phyloP scores from a whole-genome alignment of 2,329 filamentous ascomycete genomes.

The Clonostachys rosea region DNA sequence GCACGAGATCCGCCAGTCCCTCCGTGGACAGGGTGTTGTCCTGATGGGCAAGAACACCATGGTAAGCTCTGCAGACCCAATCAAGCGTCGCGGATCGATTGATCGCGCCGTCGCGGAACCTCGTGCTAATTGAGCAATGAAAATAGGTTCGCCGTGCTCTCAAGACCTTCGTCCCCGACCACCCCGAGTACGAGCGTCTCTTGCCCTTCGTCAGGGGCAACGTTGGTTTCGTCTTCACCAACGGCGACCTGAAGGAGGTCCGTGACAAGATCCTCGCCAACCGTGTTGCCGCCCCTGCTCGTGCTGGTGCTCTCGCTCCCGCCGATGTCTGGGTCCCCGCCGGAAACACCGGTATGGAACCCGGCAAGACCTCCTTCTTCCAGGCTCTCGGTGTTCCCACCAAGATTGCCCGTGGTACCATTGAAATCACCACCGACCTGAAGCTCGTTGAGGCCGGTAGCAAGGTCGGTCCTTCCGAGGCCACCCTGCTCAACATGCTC shows the following conservation, averaged over 20 bases:
- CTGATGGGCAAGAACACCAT: slow-evolving; percentile 99
- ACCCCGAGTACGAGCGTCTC: slow-evolving; percentile 96
- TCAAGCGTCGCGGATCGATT: not conserved
- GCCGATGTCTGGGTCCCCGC: slow-evolving; percentile 91
- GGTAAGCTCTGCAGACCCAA: slow-evolving; percentile 46
- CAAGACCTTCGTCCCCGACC: slow-evolving; percentile 86
- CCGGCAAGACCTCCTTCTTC: slow-evolving; percentile 99
- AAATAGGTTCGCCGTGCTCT: slow-evolving; percentile 86
- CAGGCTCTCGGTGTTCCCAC: slow-evolving; percentile 99
- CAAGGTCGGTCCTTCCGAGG: slow-evolving; percentile 99
- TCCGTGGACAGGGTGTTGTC: slow-evolving; percentile 89
- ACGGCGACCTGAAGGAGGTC: slow-evolving; percentile 84
- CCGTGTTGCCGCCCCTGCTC: slow-evolving; percentile 95
- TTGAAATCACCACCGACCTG: slow-evolving; percentile 97
- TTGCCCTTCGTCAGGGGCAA: slow-evolving; percentile 96
- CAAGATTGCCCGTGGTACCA: slow-evolving; percentile 99
- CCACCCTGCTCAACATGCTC: slow-evolving; percentile 98
- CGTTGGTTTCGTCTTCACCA: slow-evolving; percentile 99
- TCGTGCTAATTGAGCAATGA: not conserved
- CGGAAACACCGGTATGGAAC: slow-evolving; percentile 99
- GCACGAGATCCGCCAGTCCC: slow-evolving; percentile 96
- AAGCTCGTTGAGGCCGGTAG: slow-evolving; percentile 90
- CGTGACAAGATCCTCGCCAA: slow-evolving; percentile 94
- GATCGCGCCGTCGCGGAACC: slow-evolving; percentile 14
- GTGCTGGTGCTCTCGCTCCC: slow-evolving; percentile 95